Evolutionary conservation across 345 rosid species (phyloP), one percentile per base, ranked within the genome.

Genomic region (Carallia pectinifolia): DNA sequence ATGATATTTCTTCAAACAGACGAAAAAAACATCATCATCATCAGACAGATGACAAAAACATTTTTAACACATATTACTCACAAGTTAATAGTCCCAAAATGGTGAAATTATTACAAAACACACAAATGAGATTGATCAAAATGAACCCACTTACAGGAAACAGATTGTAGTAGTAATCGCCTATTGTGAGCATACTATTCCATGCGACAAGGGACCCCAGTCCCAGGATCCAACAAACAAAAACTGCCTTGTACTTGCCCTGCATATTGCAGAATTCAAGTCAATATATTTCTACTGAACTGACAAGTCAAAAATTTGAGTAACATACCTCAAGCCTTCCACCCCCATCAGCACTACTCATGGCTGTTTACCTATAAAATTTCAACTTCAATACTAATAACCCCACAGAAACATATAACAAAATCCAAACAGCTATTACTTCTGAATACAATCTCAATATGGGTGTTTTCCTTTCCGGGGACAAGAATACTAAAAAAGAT

Each of bases 181-280:
- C 90, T 2, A 89, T 90, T 1, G 92, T 92, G 15, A 92, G 77
- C 90, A 95, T 83, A 72, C 96, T 90, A 74, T 83, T 90, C 99
- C 99, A 95, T 13, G 98, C 61, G 4, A 89, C 72, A 5, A 95
- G 92, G 9, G 92, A 77, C 39, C 97, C 97, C 2, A 89, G 54
- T 53, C 99, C 98, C 40, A 90, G 92, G 70, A 90, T 31, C 90
- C 92, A 89, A 64, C 99, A 92, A 61, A 90, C 80, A 0, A 80
- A 62, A 65, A 83, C 65, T 40, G 96, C 96, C 71, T 80, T 73
- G 67, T 12, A 69, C 69, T 82, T 92, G 44, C 98, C 99, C 96
- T 92, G 87, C 19, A 27, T 4, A n/a, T 61, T 18, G 55, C 38
- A 53, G 6, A 4, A 44, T 55, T 3, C 19, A 23, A 65, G 44